Evolutionary conservation across 2,329 filamentous ascomycete genomes (phyloP).

Genomic region (Stagonosporopsis tanaceti): DNA sequence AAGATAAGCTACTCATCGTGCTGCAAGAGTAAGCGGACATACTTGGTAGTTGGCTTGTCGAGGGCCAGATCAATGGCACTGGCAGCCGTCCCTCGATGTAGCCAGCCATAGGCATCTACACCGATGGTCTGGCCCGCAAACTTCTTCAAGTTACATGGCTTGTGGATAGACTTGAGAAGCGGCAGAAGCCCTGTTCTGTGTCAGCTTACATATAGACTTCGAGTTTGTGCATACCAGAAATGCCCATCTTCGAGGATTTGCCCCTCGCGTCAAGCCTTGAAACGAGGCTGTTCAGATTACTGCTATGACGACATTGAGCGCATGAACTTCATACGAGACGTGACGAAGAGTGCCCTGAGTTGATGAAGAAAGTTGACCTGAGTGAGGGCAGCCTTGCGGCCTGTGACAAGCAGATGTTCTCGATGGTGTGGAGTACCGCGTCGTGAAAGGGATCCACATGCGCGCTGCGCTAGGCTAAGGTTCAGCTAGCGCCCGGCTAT

Average conservation of each 20-base stretch:
- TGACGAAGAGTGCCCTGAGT: slow-evolving; percentile 5
- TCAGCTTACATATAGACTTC: slow-evolving; percentile 35
- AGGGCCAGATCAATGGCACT: slow-evolving; percentile 92
- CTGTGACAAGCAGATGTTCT: slow-evolving; percentile 22
- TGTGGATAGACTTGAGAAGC: slow-evolving; percentile 95
- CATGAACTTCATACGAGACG: neutral
- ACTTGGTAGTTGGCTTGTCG: slow-evolving; percentile 88
- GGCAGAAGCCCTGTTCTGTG: slow-evolving; percentile 76
- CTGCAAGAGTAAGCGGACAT: slow-evolving; percentile 43
- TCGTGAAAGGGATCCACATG: slow-evolving; percentile 21
- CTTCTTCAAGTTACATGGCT: slow-evolving; percentile 83
- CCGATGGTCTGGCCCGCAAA: slow-evolving; percentile 87
- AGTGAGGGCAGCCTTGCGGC: slow-evolving; percentile 15
- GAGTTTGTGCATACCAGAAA: slow-evolving; percentile 43
- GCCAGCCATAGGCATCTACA: slow-evolving; percentile 98
- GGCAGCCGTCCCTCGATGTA: slow-evolving; percentile 88
- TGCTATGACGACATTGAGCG: slow-evolving; percentile 33
- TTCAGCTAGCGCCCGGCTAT: slow-evolving; percentile 10
- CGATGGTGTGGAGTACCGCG: slow-evolving; percentile 31
- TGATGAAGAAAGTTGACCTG: slow-evolving; percentile 1
- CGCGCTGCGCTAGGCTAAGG: slow-evolving; percentile 30
- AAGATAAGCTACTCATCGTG: slow-evolving; percentile 20
- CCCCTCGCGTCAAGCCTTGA: slow-evolving; percentile 38
- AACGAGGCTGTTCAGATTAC: slow-evolving; percentile 23
- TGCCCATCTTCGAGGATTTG: slow-evolving; percentile 49